A percentile compares a stretch with the other conserved stretches of the same genome.
Conservation (phyloP, 148 eudicot genomes). For the Spergularia marina region DNA sequence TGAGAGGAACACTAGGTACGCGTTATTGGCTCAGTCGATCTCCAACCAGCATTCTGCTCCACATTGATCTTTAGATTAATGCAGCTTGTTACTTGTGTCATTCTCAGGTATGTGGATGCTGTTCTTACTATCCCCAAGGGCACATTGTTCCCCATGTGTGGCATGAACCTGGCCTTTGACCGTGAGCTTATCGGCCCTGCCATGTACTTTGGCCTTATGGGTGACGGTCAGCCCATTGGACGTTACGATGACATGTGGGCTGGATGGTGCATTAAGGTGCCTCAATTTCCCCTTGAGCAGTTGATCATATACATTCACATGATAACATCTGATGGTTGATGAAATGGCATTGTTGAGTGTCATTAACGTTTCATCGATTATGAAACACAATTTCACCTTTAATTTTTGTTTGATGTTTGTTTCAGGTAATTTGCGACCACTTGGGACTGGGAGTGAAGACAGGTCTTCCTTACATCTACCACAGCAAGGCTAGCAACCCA, state of each 20-base stretch:
- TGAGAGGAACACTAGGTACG: slow-evolving; percentile 56
- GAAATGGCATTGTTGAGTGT: not conserved
- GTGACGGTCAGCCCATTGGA: slow-evolving; percentile 69
- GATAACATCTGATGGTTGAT: no score
- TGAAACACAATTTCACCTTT: no score
- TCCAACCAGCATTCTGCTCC: not conserved
- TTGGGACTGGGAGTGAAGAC: slow-evolving; percentile 60
- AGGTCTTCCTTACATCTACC: slow-evolving; percentile 60
- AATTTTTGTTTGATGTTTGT: not conserved
- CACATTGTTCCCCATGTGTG: slow-evolving; percentile 69
- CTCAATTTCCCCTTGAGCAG: not conserved
- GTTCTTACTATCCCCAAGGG: slow-evolving; percentile 60
- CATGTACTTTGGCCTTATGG: slow-evolving; percentile 79
- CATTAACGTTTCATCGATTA: not conserved
- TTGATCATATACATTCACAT: not conserved
- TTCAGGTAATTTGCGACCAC: slow-evolving; percentile 56
- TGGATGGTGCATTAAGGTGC: slow-evolving; percentile 61
- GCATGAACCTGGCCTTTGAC: slow-evolving; percentile 64
- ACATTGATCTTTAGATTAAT: not conserved
- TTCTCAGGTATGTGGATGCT: slow-evolving; percentile 54
- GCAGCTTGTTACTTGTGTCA: not conserved
- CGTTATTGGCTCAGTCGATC: not conserved
- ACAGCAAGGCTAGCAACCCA: slow-evolving; percentile 67
- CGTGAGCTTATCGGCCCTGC: slow-evolving; percentile 65
- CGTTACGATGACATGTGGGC: slow-evolving; percentile 78